Conservation (phyloP, 2,329 filamentous ascomycete genomes). For the Rhexocercosporidium sp. region DNA sequence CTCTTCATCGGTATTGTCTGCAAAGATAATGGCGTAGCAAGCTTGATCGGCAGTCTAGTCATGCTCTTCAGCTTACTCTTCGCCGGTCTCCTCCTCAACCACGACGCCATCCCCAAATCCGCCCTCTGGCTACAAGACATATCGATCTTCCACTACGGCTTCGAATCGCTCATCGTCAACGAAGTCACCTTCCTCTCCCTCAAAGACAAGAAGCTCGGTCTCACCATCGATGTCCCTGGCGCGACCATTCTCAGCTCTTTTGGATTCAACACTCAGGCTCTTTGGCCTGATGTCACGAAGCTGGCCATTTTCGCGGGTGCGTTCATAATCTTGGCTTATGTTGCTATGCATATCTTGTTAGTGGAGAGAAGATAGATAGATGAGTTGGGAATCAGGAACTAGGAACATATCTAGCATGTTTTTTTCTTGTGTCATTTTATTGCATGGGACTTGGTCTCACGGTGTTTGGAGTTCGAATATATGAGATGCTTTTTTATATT, state of each 20-base stretch:
- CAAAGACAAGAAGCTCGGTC: slow-evolving; percentile 91
- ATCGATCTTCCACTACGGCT: slow-evolving; percentile 98
- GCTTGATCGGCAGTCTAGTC: slow-evolving; percentile 89
- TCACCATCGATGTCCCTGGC: slow-evolving; percentile 95
- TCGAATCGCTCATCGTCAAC: slow-evolving; percentile 95
- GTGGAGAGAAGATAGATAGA: slow-evolving; percentile 84
- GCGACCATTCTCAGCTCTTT: slow-evolving; percentile 94
- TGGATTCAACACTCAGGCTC: slow-evolving; percentile 85
- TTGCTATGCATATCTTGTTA: slow-evolving; percentile 90
- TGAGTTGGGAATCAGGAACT: background rate
- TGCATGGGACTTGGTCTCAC: slow-evolving; percentile 7
- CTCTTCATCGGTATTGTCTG: slow-evolving; percentile 96
- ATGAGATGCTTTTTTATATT: background rate
- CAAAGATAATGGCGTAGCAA: slow-evolving; percentile 89
- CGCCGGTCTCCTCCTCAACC: slow-evolving; percentile 91
- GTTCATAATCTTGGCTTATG: slow-evolving; percentile 88
- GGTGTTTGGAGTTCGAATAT: background rate
- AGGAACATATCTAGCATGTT: background rate
- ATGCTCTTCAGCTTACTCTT: slow-evolving; percentile 98
- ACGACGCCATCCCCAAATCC: slow-evolving; percentile 85
- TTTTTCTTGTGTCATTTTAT: slow-evolving; percentile 2
- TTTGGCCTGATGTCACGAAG: slow-evolving; percentile 85
- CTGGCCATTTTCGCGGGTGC: slow-evolving; percentile 80
- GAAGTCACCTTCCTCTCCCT: slow-evolving; percentile 91
- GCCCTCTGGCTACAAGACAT: slow-evolving; percentile 90